phyloP scores from a whole-genome alignment of 768 basidiomycete species.

The Cyclocybe cylindracea region DNA sequence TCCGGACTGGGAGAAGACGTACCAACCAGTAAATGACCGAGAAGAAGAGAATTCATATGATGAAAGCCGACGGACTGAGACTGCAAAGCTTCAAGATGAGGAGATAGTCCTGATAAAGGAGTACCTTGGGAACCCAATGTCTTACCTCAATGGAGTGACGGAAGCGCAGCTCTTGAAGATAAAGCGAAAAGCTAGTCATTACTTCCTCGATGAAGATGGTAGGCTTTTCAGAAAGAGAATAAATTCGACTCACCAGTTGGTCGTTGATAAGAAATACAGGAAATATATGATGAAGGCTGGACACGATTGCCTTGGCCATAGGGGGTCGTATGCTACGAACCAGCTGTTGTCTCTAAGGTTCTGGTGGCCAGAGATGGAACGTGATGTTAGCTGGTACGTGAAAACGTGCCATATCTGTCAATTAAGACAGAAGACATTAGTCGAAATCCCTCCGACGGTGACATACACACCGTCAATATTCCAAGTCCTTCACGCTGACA shows the following conservation, averaged over 20 bases:
- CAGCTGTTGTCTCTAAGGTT: constrained; percentile 17
- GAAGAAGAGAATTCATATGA: background rate
- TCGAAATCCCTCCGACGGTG: constrained; percentile 28
- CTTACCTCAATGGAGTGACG: too few species aligned
- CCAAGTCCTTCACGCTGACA: constrained; percentile 30
- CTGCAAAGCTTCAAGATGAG: background rate
- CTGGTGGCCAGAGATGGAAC: constrained; percentile 35
- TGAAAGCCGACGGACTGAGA: background rate
- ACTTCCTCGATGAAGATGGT: too few species aligned
- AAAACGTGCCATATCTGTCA: constrained; percentile 35
- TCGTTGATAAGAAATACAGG: constrained; percentile 9
- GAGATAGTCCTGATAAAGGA: background rate
- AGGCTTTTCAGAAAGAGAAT: too few species aligned
- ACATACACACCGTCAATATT: constrained; percentile 25
- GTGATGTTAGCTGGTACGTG: constrained; percentile 32
- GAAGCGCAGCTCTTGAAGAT: too few species aligned
- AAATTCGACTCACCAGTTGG: constrained; percentile 21
- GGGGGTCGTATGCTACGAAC: constrained; percentile 20
- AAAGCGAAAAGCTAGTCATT: too few species aligned
- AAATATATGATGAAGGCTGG: constrained; percentile 18
- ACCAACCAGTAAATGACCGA: background rate
- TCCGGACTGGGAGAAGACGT: background rate
- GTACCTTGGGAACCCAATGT: too few species aligned
- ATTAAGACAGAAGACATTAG: constrained; percentile 15
- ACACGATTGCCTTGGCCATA: constrained; percentile 22